Percentiles rank a stretch among this genome's conserved stretches.
These are phyloP conservation scores for Ceratobasidium sp. DNA, from an alignment of 1,284 basidiomycete genomes.

Conservation along the genomic window DNA sequence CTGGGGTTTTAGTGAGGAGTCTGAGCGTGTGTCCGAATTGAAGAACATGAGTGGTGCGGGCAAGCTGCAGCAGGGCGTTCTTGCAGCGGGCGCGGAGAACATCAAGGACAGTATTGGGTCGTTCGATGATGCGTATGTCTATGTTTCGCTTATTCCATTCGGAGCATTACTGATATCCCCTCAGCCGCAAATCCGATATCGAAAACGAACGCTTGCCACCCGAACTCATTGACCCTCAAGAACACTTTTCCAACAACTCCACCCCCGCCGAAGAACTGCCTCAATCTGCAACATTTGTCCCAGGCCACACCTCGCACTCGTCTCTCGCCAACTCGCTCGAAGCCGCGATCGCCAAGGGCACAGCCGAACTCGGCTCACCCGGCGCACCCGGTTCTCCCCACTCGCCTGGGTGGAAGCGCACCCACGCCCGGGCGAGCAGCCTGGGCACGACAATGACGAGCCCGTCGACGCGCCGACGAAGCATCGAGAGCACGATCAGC, in stretches of 20 bases:
- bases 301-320: conserved; percentile 64
- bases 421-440: conserved; percentile 89
- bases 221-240: conserved; percentile 91
- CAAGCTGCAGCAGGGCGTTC: conserved; percentile 86
- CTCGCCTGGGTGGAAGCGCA: conserved; percentile 65
- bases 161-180: background rate
- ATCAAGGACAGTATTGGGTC: conserved; percentile 96
- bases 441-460: conserved; percentile 97
- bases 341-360: conserved; percentile 62
- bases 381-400: conserved; percentile 55
- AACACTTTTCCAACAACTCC: conserved; percentile 66
- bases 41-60: conserved; percentile 87
- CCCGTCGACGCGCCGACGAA: conserved; percentile 91
- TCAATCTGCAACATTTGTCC: conserved; percentile 33
- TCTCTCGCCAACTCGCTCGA: conserved; percentile 68
- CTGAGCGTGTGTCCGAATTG: conserved; percentile 96
- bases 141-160: conserved; percentile 7
- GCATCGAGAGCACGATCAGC: conserved; percentile 95
- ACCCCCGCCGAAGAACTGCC: conserved; percentile 55
- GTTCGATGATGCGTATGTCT: conserved; percentile 93
- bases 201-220: conserved; percentile 98
- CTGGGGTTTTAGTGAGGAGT: conserved; percentile 82
- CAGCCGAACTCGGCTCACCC: conserved; percentile 49
- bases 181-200: conserved; percentile 95
- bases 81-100: conserved; percentile 92